Evolutionary conservation across 371 early-diverging fungal species (phyloP).

Genomic region (Apophysomyces trapeziformis): DNA sequence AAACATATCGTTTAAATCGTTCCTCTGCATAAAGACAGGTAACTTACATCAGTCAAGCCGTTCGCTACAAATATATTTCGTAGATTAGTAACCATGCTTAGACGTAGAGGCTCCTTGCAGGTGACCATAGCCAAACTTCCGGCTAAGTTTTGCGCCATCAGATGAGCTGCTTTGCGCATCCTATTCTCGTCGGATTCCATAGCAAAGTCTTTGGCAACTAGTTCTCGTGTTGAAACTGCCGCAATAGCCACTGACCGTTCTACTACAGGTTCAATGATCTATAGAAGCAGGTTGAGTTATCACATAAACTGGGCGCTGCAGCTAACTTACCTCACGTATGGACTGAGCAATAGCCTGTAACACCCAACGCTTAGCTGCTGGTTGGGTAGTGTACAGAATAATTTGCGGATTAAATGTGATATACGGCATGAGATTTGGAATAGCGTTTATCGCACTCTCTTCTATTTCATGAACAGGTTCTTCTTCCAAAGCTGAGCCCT

Average conservation of each 20-base stretch:
- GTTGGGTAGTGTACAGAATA: conserved; percentile 78
- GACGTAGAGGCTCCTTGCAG: conserved; percentile 93
- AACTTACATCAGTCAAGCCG: conserved; percentile 76
- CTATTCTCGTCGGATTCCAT: conserved; percentile 92
- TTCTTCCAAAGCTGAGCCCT: background rate
- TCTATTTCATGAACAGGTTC: conserved; percentile 24
- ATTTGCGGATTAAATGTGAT: conserved; percentile 74
- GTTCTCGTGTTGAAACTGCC: conserved; percentile 85
- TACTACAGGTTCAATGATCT: conserved; percentile 82
- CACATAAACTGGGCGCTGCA: background rate
- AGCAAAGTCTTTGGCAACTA: conserved; percentile 93
- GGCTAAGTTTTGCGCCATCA: conserved; percentile 88
- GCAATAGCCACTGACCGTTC: conserved; percentile 94
- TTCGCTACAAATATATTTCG: conserved; percentile 80
- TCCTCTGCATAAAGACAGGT: background rate
- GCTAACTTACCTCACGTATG: conserved; percentile 71
- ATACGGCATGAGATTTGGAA: conserved; percentile 70
- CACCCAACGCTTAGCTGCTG: conserved; percentile 81
- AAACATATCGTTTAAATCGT: conserved; percentile 1
- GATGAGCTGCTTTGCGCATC: conserved; percentile 90
- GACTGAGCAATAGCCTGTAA: conserved; percentile 87
- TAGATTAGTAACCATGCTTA: conserved; percentile 81
- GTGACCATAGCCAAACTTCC: conserved; percentile 88
- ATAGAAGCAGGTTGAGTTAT: conserved; percentile 17
- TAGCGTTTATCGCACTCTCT: conserved; percentile 24